Base-by-base conservation (phyloP, 495 filamentous ascomycete species). In the Daldinia caldariorum region DNA sequence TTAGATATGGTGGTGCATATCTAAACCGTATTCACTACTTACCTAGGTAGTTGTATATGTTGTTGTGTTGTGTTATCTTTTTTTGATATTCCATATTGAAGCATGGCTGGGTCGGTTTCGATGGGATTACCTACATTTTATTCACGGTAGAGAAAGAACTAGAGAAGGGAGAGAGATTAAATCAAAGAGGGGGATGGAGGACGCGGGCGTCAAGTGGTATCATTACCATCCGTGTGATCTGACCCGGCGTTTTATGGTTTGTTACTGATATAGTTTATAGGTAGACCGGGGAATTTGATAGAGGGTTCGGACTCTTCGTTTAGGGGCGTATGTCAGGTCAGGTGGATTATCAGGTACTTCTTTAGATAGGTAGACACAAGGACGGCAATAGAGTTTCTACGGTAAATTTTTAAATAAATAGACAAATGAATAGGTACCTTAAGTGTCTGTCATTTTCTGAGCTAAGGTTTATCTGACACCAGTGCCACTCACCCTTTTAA, bases 371-470 rank as follows among this genome's bases (percentile, higher is more conserved):
- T 63, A 64, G 60, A 69, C 35, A 55, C 22, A 49, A 26, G 26
- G 61, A 34, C 26, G 59, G 67, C 43, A 69, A 64, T 69, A 69
- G 67, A 69, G 16, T 54, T 69, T 58, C 49, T 57, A 20, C 6
- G 9, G 18, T 47, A 47, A 8, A 47, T 10, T 47, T 22, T 47
- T 8, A 47, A 26, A 26, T 26, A 26, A 26, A 26, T 26, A 26
- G 26, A 26, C 3, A 26, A 26, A 26, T 26, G 26, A 26, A 47
- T 47, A 47, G 9, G 22, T n/a, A n/a, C n/a, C n/a, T n/a, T n/a
- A n/a, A n/a, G 43, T 63, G 63, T 29, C 31, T 18, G 12, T 35
- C 34, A 31, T 41, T 41, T 45, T 63, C 45, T 26, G 26, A 53
- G 59, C 34, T 63, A 20, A n/a, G n/a, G 43, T 8, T 45, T 38